Conservation (phyloP, 2,329 filamentous ascomycete species). For the Ceratocystiopsis minuta region DNA sequence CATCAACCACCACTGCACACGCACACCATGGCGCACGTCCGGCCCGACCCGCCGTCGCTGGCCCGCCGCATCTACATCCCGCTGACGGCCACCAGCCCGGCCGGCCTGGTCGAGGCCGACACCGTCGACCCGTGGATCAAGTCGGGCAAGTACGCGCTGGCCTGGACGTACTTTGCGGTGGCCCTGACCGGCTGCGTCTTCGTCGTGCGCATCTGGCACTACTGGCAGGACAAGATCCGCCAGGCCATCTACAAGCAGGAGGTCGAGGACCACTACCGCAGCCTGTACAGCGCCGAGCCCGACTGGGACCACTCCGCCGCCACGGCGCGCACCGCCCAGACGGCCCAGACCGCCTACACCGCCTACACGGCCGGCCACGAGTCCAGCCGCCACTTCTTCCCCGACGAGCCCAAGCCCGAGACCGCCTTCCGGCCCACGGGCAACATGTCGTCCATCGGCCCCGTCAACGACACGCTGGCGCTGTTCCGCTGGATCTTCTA, state of each 20-base stretch:
- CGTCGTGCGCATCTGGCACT: constrained; percentile 62
- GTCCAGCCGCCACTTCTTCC: constrained; percentile 55
- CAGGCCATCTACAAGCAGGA: constrained; percentile 78
- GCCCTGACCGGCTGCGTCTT: constrained; percentile 50
- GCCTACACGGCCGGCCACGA: constrained; percentile 20
- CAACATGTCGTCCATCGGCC: constrained; percentile 56
- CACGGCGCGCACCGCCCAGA: constrained; percentile 23
- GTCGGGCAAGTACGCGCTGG: constrained; percentile 70
- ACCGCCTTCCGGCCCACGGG: constrained; percentile 44
- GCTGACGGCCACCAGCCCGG: constrained; percentile 38
- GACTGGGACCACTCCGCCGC: constrained; percentile 26
- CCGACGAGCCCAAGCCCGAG: constrained; percentile 38
- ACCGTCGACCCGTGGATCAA: constrained; percentile 62
- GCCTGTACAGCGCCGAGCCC: constrained; percentile 32
- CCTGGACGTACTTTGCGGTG: constrained; percentile 77
- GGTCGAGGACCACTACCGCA: constrained; percentile 45
- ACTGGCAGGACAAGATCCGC: constrained; percentile 84
- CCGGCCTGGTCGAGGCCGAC: constrained; percentile 43
- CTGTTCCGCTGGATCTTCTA: constrained; percentile 80
- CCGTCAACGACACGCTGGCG: constrained; percentile 65
- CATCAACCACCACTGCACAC: background rate
- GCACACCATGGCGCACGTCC: constrained; percentile 1
- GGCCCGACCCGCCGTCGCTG: constrained; percentile 19
- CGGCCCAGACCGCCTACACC: background rate
- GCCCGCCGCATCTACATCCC: constrained; percentile 42